These are phyloP conservation scores for Candida berthetii DNA, from an alignment of 805 yeast genomes.

Conservation along the genomic window DNA sequence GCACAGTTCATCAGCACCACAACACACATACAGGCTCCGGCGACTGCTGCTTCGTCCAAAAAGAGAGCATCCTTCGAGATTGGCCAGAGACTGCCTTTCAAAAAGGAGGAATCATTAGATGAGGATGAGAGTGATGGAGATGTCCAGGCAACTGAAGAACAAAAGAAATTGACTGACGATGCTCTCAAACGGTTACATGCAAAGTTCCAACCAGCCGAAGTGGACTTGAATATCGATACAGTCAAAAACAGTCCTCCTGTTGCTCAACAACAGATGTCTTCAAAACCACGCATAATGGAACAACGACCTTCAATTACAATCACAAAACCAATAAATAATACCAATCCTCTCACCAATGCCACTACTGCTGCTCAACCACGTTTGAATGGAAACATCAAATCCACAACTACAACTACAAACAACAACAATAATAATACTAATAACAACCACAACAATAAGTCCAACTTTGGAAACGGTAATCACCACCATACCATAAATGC, in stretches of 20 bases:
- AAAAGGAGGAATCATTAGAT: constrained; percentile 19
- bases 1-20: constrained; percentile 22
- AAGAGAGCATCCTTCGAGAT: constrained; percentile 23
- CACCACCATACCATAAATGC: background rate
- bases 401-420: background rate
- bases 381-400: too few species aligned
- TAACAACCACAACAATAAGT: background rate
- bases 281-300: constrained; percentile 10
- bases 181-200: constrained; percentile 30
- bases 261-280: constrained; percentile 4
- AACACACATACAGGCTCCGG: constrained; percentile 35
- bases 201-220: constrained; percentile 21
- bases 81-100: constrained; percentile 28
- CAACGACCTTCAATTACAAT: constrained; percentile 1
- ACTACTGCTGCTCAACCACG: background rate
- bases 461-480: background rate
- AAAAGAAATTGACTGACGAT: constrained; percentile 29
- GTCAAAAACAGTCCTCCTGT: background rate
- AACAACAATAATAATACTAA: constrained; percentile 3
- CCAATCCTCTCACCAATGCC: background rate
- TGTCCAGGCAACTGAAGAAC: constrained; percentile 21
- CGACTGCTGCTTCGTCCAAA: constrained; percentile 27
- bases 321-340: constrained; percentile 1
- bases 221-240: constrained; percentile 10
- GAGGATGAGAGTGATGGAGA: constrained; percentile 19